A percentile compares a stretch with the other conserved stretches of the same genome.
Evolutionary conservation across 257 asterid species (phyloP).

Genomic region (Ehretia macrophylla): DNA sequence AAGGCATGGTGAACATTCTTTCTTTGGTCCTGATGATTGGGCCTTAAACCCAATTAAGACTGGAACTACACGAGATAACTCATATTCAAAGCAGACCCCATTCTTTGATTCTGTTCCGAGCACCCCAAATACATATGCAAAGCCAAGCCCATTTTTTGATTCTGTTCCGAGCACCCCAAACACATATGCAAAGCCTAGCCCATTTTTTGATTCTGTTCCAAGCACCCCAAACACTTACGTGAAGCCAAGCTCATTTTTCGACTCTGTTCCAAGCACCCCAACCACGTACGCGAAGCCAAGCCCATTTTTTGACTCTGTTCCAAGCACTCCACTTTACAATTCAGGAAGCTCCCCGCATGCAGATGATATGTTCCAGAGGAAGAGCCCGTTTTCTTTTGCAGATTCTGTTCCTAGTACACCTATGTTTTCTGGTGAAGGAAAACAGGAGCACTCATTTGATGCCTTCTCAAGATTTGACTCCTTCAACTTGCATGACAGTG

Average conservation of each 20-base stretch:
- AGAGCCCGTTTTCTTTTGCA: constrained; percentile 50
- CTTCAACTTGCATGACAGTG: constrained; percentile 39
- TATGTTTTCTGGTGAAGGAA: constrained; percentile 52
- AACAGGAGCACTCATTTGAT: constrained; percentile 38
- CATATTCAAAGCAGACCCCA: background rate
- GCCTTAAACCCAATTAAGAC: constrained; percentile 78
- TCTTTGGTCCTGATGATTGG: constrained; percentile 74
- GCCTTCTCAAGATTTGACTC: constrained; percentile 81
- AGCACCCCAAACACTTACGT: constrained; percentile 25
- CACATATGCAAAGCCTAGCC: constrained; percentile 13
- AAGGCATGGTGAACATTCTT: constrained; percentile 30
- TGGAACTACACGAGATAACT: constrained; percentile 8
- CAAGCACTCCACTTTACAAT: constrained; percentile 33
- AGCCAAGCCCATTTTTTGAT: constrained; percentile 5
- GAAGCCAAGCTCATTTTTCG: constrained; percentile 52
- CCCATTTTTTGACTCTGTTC: constrained; percentile 26
- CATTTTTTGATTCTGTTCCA: constrained; percentile 33
- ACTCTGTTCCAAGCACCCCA: constrained; percentile 90
- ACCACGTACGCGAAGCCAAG: constrained; percentile 4
- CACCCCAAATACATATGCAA: constrained; percentile 4
- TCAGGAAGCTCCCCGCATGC: constrained; percentile 25
- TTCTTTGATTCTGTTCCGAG: constrained; percentile 4
- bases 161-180: constrained; percentile 5
- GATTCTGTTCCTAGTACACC: constrained; percentile 94
- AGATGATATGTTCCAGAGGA: constrained; percentile 40